phyloP scores from a whole-genome alignment of 2,329 filamentous ascomycete genomes.

The Colletotrichum tamarilloi region DNA sequence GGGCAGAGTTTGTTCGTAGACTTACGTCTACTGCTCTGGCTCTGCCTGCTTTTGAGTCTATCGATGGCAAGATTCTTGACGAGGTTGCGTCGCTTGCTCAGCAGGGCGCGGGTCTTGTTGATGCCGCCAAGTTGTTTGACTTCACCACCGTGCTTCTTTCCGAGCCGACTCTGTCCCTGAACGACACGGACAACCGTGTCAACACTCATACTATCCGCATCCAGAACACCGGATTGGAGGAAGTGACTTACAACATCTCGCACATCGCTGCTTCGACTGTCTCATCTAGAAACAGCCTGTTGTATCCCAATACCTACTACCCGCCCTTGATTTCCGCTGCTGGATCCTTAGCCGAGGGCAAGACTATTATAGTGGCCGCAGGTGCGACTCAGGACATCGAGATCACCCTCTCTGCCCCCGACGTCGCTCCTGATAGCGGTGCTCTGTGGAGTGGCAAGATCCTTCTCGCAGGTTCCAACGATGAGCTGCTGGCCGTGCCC shows the following conservation, averaged over 20 bases:
- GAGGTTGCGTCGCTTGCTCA: conserved; percentile 32
- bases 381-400: conserved; percentile 18
- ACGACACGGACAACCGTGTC: conserved; percentile 37
- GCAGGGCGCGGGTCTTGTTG: conserved; percentile 38
- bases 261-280: conserved; percentile 30
- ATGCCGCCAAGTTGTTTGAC: conserved; percentile 35
- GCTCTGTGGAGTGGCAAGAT: conserved; percentile 40
- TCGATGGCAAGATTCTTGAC: conserved; percentile 4
- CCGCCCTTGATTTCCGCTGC: conserved; percentile 19
- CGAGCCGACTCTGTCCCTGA: conserved; percentile 31
- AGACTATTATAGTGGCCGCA: conserved; percentile 5
- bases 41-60: conserved; percentile 29
- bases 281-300: conserved; percentile 19
- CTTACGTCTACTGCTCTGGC: conserved; percentile 27
- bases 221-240: conserved; percentile 22
- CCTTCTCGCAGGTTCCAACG: conserved; percentile 35
- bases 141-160: conserved; percentile 27
- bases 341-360: conserved; percentile 22
- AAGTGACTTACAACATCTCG: conserved; percentile 34
- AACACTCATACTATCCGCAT: conserved; percentile 34
- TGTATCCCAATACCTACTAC: conserved; percentile 33
- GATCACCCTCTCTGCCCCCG: conserved; percentile 23
- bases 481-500: conserved; percentile 34
- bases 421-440: conserved; percentile 31
- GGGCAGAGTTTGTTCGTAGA: conserved; percentile 28